Evolutionary conservation across 768 basidiomycete species (phyloP).

Genomic region (Leccinum arenicola): DNA sequence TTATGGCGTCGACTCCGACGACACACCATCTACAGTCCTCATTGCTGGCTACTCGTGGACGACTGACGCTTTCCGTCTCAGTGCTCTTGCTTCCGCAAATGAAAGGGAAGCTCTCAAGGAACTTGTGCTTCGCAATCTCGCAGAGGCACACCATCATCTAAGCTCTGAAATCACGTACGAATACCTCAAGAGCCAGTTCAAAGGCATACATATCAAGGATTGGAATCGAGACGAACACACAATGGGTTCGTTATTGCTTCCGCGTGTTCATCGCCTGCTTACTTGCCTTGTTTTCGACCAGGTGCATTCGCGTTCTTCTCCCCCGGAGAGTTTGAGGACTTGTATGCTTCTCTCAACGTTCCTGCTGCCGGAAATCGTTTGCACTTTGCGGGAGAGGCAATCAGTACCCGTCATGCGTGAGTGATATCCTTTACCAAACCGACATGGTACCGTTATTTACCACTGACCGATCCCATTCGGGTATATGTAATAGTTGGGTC

Average conservation of each 20-base stretch:
- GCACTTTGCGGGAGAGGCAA: conserved; percentile 17
- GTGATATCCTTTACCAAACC: conserved; percentile 14
- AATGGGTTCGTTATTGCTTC: conserved; percentile 29
- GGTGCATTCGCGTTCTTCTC: conserved; percentile 42
- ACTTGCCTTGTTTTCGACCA: conserved; percentile 6
- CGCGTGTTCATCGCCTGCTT: background rate
- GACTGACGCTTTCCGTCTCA: conserved; percentile 37
- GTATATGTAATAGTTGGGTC: conserved; percentile 31
- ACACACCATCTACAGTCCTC: conserved; percentile 26
- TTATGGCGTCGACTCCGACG: conserved; percentile 25
- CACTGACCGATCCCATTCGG: background rate
- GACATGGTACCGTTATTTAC: conserved; percentile 1
- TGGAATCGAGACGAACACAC: conserved; percentile 34
- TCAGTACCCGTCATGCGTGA: conserved; percentile 17
- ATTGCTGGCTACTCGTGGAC: conserved; percentile 44
- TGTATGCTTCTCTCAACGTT: conserved; percentile 31
- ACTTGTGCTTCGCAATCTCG: conserved; percentile 24
- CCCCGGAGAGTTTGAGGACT: conserved; percentile 36
- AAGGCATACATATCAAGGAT: conserved; percentile 30
- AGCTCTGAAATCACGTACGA: conserved; percentile 12
- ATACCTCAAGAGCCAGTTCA: conserved; percentile 17
- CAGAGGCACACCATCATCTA: conserved; percentile 16
- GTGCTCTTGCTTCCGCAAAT: conserved; percentile 28
- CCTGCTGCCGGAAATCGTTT: conserved; percentile 27
- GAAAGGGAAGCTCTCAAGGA: conserved; percentile 21